Evolutionary conservation across 1,284 basidiomycete species (phyloP), one percentile per base, ranked within the genome.

Genomic region (Cystobasidium slooffiae): DNA sequence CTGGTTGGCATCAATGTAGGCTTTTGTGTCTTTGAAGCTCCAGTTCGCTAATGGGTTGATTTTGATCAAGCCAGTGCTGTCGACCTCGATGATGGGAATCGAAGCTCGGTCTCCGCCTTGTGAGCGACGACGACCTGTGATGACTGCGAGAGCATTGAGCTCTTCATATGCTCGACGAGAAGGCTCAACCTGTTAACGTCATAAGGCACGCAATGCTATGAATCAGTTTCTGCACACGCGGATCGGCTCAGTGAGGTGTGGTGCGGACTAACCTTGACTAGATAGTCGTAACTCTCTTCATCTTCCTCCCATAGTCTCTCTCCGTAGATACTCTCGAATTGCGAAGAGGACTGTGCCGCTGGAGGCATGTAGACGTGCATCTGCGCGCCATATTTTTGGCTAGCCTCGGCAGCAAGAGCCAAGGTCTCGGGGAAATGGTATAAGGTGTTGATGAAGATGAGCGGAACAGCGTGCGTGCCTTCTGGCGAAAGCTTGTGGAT

Each of bases 381-480:
- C 1, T 88, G 86, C 31, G 89, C 86, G 37, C 86, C 84, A 82
- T 99, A 99, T 78, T 86, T 88, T 79, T 86, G 83, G 80, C 90
- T 89, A 12, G 94, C 91, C 46, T 89, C 88, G 69, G 90, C 87
- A 1, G 95, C 91, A 55, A 99, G 88, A 76, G 90, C 88, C 78
- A 96, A 88, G 6, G 96, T 99, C 84, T 97, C 93, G 2, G 87
- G 85, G 83, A 99, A 98, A 85, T 99, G 97, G 83, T 98, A 95
- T 10, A 99, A 87, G 0, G 96, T 98, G 85, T 99, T 96, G 81
- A 97, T 84, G 84, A 97, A 97, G 83, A 97, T 94, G 44, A 85
- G 78, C 1, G 84, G 84, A 16, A 85, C 84, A 47, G 84, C 49
- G 78, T 85, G 84, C 12, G 81, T 82, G 61, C 82, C 81, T 52